phyloP scores from a whole-genome alignment of 2,329 filamentous ascomycete species.

The Zymoseptoria brevis region DNA sequence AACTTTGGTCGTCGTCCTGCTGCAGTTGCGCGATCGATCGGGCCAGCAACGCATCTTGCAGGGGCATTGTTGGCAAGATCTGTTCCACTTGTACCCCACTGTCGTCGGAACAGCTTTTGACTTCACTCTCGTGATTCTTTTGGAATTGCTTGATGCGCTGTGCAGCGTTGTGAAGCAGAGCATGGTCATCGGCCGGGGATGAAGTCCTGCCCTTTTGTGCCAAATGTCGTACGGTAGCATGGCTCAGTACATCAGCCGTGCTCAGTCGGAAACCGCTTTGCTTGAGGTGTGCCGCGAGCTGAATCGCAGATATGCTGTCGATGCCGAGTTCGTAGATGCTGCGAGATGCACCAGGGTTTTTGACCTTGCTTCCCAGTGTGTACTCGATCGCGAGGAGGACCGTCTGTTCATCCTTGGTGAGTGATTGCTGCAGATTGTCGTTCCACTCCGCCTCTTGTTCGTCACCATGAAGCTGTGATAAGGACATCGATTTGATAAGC shows the following conservation, averaged over 20 bases:
- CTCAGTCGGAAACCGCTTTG: constrained; percentile 9
- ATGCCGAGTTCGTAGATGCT: constrained; percentile 12
- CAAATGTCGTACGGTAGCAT: constrained; percentile 10
- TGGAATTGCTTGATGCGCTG: background rate
- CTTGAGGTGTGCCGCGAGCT: constrained; percentile 10
- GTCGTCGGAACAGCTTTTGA: constrained; percentile 1
- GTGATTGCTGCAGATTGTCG: background rate
- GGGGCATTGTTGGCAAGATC: constrained; percentile 1
- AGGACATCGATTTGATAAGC: constrained; percentile 6
- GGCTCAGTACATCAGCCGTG: constrained; percentile 11
- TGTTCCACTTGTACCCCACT: background rate
- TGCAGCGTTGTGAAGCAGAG: background rate
- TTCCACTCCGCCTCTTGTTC: background rate
- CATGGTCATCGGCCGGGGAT: background rate
- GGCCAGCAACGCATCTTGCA: background rate
- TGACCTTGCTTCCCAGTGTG: constrained; percentile 7
- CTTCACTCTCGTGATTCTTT: background rate
- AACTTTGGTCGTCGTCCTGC: background rate
- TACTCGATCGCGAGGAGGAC: constrained; percentile 4
- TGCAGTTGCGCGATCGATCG: background rate
- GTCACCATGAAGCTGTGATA: constrained; percentile 5
- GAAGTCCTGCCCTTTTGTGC: constrained; percentile 2
- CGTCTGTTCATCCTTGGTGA: constrained; percentile 6
- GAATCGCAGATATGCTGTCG: constrained; percentile 13
- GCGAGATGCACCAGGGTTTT: constrained; percentile 1